Evolutionary conservation across 1,139 yeast genomes (phyloP), one percentile per base, ranked within the genome.

Genomic region (Saccharomycopsis hybrid): DNA sequence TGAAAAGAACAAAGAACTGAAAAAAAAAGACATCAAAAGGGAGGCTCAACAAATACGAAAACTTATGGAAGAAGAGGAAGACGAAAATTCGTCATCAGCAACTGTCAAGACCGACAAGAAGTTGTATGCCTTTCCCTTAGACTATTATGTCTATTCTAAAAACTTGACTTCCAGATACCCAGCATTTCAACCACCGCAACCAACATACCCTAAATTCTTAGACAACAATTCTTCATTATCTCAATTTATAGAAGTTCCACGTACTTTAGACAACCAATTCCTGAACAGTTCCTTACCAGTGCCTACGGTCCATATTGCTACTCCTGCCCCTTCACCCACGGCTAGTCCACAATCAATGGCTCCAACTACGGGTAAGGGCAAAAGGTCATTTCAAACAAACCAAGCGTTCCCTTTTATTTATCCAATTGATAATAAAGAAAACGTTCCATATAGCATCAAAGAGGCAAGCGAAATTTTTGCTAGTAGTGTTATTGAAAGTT

Each of bases 251-350:
- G 80, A 81, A 55, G 70, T 77, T 43, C 82, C 90, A 36, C 65
- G 84, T 46, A 78, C 84, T 0, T 69, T 71, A 44, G 73, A 71
- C 55, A 63, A 72, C 2, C 85, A 82, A 54, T 73, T 82, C 3
- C 65, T 77, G 2, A 74, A 76, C 50, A 71, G 76, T 44, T 74
- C 78, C 43, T 65, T 82, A 24, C 85, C 87, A 0, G 72, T 78
- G 0, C 88, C 85, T 37, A 73, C 68, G 1, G 68, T 84, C 2
- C 96, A 89, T 63, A 74, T 89, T 18, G 90, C 96, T 0, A 88
- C 96, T 0, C 96, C 96, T 0, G 86, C 85, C 0, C 94, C 96
- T 1, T 85, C 96, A 0, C 96, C 96, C 0, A 83, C 86, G 0
- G 65, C 78, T 7, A 76, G 84, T 1, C 89, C 95, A 29, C n/a